A percentile compares a stretch with the other conserved stretches of the same genome.
These are phyloP conservation scores for Eragrostis tef DNA, from an alignment of 202 grass and related monocot species.

Conservation along the genomic window DNA sequence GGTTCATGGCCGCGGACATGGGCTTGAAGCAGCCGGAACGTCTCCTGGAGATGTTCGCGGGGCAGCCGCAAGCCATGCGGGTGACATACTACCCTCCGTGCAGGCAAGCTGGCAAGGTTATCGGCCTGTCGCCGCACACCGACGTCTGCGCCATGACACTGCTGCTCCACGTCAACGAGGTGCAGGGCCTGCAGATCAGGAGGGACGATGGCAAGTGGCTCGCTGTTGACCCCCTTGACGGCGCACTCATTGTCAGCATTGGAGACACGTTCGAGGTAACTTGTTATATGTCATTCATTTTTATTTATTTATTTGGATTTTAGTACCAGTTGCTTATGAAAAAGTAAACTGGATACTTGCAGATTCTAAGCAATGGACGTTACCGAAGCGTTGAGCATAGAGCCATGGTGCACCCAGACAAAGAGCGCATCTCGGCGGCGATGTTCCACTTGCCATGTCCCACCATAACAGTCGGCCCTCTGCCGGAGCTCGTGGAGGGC, in stretches of 20 bases:
- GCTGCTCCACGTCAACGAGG: slow-evolving; percentile 62
- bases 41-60: slow-evolving; percentile 40
- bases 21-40: slow-evolving; percentile 45
- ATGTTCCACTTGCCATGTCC: slow-evolving; percentile 42
- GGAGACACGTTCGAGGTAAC: slow-evolving; percentile 68
- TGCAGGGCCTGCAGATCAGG: slow-evolving; percentile 71
- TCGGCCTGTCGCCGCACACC: slow-evolving; percentile 68
- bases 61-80: slow-evolving; percentile 51
- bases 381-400: slow-evolving; percentile 53
- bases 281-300: not conserved
- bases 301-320: not conserved
- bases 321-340: not conserved
- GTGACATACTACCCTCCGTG: slow-evolving; percentile 74
- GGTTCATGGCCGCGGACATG: slow-evolving; percentile 58
- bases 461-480: slow-evolving; percentile 21
- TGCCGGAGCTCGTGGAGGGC: slow-evolving; percentile 43
- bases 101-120: slow-evolving; percentile 50
- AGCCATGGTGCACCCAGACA: slow-evolving; percentile 42
- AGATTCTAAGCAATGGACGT: slow-evolving; percentile 58
- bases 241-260: slow-evolving; percentile 56
- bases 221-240: slow-evolving; percentile 13
- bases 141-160: slow-evolving; percentile 52
- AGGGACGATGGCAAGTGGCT: slow-evolving; percentile 56
- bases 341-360: not conserved
- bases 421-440: slow-evolving; percentile 44